A percentile compares a stretch with the other conserved stretches of the same genome.
Evolutionary conservation across 1,139 yeast genomes (phyloP).

Genomic region (Geotrichum cucujoidarum): DNA sequence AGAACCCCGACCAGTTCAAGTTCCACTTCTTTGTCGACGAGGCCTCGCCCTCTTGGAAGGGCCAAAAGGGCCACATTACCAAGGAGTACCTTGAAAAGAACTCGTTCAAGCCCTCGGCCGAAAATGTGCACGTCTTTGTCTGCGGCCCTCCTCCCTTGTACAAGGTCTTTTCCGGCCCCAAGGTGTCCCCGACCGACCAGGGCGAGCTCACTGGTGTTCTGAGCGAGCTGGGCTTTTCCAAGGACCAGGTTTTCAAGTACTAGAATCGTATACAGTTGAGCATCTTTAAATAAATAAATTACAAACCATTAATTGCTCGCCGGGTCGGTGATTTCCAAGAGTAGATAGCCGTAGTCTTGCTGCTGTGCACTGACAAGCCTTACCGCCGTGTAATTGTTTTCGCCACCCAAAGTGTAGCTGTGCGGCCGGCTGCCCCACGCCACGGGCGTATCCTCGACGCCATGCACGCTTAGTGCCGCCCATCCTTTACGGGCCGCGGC

Average conservation of each 20-base stretch:
- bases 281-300: too few species aligned
- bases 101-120: conserved; percentile 54
- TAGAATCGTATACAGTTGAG: neutral
- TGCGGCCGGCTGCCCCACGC: conserved; percentile 33
- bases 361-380: conserved; percentile 12
- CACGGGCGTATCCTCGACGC: conserved; percentile 32
- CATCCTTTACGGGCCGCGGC: conserved; percentile 11
- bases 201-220: conserved; percentile 89
- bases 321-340: conserved; percentile 14
- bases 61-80: conserved; percentile 63
- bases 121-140: conserved; percentile 65
- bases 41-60: conserved; percentile 48
- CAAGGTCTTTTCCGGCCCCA: conserved; percentile 80
- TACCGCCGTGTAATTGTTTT: conserved; percentile 27
- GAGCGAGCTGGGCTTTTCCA: conserved; percentile 80
- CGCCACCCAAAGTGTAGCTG: conserved; percentile 26
- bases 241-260: conserved; percentile 82
- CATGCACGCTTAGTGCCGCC: conserved; percentile 29
- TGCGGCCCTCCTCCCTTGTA: conserved; percentile 91
- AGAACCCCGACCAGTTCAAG: conserved; percentile 69
- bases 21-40: conserved; percentile 78
- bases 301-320: conserved; percentile 8
- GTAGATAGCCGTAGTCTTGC: conserved; percentile 1
- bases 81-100: conserved; percentile 57
- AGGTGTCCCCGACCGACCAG: conserved; percentile 84